phyloP scores from a whole-genome alignment of 179 eudicot species.

The Beta lomatogona region DNA sequence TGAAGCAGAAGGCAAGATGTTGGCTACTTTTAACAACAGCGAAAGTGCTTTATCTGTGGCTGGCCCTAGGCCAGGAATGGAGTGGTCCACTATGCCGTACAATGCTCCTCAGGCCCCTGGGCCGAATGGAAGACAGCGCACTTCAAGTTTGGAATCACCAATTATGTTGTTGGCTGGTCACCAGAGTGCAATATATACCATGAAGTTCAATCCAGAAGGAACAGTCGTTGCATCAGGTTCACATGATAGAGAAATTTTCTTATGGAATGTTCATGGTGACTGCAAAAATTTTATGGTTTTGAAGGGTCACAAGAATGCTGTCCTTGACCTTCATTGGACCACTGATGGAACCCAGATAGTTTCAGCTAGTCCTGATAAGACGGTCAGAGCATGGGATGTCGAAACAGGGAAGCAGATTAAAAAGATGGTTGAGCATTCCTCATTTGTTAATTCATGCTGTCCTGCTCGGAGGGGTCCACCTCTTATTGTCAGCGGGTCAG shows the following conservation, averaged over 20 bases:
- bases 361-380: slow-evolving; percentile 94
- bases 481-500: slow-evolving; percentile 93
- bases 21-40: slow-evolving; percentile 38
- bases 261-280: slow-evolving; percentile 91
- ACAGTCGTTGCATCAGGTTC: slow-evolving; percentile 90
- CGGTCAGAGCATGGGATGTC: slow-evolving; percentile 93
- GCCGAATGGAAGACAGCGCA: slow-evolving; percentile 77
- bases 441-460: slow-evolving; percentile 87
- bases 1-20: slow-evolving; percentile 47
- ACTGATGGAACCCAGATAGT: slow-evolving; percentile 82
- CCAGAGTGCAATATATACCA: slow-evolving; percentile 85
- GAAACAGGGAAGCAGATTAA: slow-evolving; percentile 94
- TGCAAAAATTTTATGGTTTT: slow-evolving; percentile 97
- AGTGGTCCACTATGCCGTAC: slow-evolving; percentile 62
- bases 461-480: slow-evolving; percentile 97
- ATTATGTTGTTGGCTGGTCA: slow-evolving; percentile 91
- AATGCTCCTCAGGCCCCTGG: slow-evolving; percentile 58
- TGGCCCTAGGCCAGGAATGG: slow-evolving; percentile 83
- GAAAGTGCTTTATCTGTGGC: slow-evolving; percentile 76
- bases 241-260: slow-evolving; percentile 90
- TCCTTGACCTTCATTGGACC: slow-evolving; percentile 94
- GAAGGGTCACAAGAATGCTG: slow-evolving; percentile 96
- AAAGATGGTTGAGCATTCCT: slow-evolving; percentile 90
- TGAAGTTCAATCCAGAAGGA: slow-evolving; percentile 95
- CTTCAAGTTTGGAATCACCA: slow-evolving; percentile 89